These are phyloP conservation scores for Lactarius vividus DNA, from an alignment of 768 basidiomycete species.

Conservation along the genomic window DNA sequence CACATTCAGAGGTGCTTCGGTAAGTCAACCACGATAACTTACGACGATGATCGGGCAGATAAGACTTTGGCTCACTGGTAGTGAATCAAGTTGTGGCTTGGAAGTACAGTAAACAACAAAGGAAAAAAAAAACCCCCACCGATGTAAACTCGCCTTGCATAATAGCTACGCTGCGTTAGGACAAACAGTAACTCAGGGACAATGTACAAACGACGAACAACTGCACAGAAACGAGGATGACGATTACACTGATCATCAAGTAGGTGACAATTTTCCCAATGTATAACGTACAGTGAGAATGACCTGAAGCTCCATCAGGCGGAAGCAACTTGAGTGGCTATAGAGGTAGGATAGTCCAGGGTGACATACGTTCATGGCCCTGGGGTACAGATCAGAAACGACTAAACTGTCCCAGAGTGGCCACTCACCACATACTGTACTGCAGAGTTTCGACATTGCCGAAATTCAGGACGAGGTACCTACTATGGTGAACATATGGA, in stretches of 20 bases:
- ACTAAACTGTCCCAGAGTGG: not conserved
- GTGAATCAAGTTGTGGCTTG: not conserved
- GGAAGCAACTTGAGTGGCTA: not conserved
- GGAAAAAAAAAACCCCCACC: not conserved
- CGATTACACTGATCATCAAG: not conserved
- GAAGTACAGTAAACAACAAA: not conserved
- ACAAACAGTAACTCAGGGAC: not conserved
- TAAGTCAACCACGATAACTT: not conserved
- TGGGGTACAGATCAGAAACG: not conserved
- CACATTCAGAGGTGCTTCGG: not conserved
- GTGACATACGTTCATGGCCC: too few species aligned
- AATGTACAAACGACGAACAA: not conserved
- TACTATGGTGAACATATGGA: too few species aligned
- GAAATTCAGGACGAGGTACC: too few species aligned
- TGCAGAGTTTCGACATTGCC: too few species aligned
- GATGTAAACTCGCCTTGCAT: conserved; percentile 12
- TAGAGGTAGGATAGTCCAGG: conserved; percentile 27
- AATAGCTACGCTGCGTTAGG: conserved; percentile 3
- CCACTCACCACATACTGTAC: too few species aligned
- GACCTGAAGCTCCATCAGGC: not conserved
- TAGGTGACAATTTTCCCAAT: not conserved
- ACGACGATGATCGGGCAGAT: conserved; percentile 1
- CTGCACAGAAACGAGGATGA: not conserved
- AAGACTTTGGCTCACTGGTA: conserved; percentile 7
- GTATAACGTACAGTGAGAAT: not conserved